Conservation (phyloP, 1,139 yeast genomes). For the Diutina pseudorugosa region DNA sequence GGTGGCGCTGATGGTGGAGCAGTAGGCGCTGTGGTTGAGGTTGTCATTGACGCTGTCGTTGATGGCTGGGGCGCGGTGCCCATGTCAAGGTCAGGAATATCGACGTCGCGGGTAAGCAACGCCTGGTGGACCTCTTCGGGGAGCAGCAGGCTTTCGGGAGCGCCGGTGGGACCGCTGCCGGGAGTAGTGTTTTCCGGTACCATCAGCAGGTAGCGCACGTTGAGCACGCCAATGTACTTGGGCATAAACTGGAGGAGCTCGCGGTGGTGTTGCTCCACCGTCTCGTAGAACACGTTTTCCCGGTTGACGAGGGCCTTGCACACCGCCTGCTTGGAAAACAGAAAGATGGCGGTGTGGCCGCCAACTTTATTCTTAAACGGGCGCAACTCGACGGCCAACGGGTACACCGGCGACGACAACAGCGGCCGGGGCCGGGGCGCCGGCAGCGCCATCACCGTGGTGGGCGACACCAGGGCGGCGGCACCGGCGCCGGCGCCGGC, state of each 20-base stretch:
- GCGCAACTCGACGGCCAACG: constrained; percentile 70
- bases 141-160: neutral
- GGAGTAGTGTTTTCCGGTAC: constrained; percentile 12
- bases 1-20: constrained; percentile 3
- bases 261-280: constrained; percentile 65
- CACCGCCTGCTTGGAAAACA: constrained; percentile 86
- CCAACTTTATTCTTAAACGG: constrained; percentile 93
- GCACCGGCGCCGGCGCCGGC: neutral
- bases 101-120: neutral
- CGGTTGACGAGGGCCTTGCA: constrained; percentile 86
- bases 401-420: constrained; percentile 23
- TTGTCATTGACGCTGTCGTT: no score
- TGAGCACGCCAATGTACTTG: constrained; percentile 81
- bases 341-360: constrained; percentile 94
- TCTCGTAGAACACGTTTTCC: constrained; percentile 87
- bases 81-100: neutral
- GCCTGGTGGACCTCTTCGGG: neutral
- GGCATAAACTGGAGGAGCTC: constrained; percentile 82
- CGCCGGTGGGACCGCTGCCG: neutral
- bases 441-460: neutral
- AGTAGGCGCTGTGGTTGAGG: constrained; percentile 1
- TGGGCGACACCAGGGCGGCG: neutral
- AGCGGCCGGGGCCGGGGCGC: neutral
- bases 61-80: neutral
- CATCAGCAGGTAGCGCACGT: constrained; percentile 64